These are phyloP conservation scores for Trametes cinnabarina DNA, from an alignment of 768 basidiomycete genomes.

Conservation along the genomic window DNA sequence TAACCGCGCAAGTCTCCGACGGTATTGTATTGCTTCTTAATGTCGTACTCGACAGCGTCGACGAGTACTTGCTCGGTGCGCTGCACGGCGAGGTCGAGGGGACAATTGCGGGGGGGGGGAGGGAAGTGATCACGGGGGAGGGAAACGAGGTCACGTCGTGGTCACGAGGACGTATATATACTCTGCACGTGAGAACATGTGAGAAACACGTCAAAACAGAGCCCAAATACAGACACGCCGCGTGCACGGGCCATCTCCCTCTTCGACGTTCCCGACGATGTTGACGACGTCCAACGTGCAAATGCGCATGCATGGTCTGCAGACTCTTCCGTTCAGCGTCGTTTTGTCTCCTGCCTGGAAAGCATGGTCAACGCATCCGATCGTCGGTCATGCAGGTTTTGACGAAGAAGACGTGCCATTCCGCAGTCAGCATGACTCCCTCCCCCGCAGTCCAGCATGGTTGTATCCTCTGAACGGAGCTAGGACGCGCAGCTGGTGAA, in stretches of 20 bases:
- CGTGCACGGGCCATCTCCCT: conserved; percentile 22
- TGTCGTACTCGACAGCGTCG: conserved; percentile 7
- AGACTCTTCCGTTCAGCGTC: no score
- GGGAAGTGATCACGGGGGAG: conserved; percentile 43
- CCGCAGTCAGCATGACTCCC: no score
- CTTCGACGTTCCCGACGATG: not conserved
- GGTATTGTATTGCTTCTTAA: not conserved
- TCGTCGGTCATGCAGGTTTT: no score
- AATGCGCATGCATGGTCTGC: no score
- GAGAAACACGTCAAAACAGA: conserved; percentile 30
- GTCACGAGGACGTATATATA: conserved; percentile 43
- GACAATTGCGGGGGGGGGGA: conserved; percentile 24
- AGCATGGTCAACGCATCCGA: no score
- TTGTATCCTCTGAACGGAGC: no score
- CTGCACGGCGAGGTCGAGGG: conserved; percentile 18
- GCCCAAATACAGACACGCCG: conserved; percentile 25
- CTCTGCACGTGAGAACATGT: conserved; percentile 27
- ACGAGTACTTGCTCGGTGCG: conserved; percentile 17
- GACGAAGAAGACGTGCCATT: no score
- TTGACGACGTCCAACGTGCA: not conserved
- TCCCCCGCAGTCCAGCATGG: no score
- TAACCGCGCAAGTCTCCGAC: not conserved
- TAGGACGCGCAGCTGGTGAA: no score
- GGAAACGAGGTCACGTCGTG: conserved; percentile 39
- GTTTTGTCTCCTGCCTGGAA: no score